Conservation (phyloP, 352 stramenopile species). For the Globisporangium lucens region DNA sequence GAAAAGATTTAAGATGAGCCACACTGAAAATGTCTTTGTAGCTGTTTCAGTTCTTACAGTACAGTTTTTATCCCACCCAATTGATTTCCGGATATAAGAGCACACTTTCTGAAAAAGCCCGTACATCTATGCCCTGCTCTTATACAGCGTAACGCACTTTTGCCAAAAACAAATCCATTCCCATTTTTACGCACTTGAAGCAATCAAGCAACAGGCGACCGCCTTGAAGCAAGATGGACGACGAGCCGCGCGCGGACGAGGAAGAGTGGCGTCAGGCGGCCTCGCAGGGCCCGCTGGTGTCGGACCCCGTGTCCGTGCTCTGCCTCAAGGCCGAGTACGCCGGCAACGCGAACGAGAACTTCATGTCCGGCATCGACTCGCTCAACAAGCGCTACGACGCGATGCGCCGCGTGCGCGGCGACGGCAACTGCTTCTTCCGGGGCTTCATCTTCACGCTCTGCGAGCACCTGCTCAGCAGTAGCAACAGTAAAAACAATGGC, state of each 20-base stretch:
- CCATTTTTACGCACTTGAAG: conserved; percentile 4
- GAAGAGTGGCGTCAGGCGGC: conserved; percentile 8
- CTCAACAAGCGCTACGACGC: conserved; percentile 65
- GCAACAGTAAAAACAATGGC: background rate
- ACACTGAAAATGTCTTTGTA: background rate
- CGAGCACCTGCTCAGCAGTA: conserved; percentile 53
- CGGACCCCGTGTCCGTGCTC: conserved; percentile 52
- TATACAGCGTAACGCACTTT: background rate
- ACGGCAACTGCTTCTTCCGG: conserved; percentile 93
- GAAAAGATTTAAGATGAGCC: background rate
- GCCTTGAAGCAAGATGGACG: conserved; percentile 9
- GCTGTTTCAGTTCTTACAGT: background rate
- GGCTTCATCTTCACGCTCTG: conserved; percentile 89
- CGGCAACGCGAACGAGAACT: conserved; percentile 70
- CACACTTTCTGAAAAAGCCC: background rate
- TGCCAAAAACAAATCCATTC: background rate
- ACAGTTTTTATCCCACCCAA: background rate
- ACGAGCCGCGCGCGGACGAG: background rate
- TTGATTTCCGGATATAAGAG: background rate
- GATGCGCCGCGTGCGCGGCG: conserved; percentile 81
- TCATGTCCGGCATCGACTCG: conserved; percentile 65
- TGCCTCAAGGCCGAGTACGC: conserved; percentile 67
- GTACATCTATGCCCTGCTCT: background rate
- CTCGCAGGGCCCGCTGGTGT: conserved; percentile 37
- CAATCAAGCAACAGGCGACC: background rate